Evolutionary conservation across 2,329 filamentous ascomycete species (phyloP).

Genomic region (Aulographum hederae): DNA sequence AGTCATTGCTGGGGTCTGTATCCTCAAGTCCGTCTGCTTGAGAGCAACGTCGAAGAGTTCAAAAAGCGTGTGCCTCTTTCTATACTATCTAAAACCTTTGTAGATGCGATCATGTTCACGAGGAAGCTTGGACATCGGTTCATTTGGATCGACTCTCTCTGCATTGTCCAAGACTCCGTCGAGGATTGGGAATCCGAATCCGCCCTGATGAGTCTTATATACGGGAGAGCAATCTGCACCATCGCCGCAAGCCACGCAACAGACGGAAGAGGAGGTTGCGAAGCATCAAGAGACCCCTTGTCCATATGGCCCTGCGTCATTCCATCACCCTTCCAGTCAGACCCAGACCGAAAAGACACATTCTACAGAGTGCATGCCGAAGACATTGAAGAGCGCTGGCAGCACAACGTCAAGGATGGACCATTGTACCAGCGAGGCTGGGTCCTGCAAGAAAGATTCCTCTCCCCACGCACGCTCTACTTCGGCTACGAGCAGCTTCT

Average conservation of each 20-base stretch:
- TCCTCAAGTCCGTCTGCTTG: neutral
- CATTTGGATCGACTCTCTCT: neutral
- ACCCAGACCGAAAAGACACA: too few species aligned
- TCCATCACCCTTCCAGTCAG: too few species aligned
- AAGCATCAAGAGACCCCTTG: too few species aligned
- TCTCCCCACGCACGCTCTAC: neutral
- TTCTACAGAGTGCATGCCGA: too few species aligned
- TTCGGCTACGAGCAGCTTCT: neutral
- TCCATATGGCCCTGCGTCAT: too few species aligned
- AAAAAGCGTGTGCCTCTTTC: neutral
- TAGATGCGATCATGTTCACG: neutral
- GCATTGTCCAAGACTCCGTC: neutral
- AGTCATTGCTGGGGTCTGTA: slow-evolving; percentile 2
- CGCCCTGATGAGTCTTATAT: neutral
- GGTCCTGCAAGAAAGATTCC: slow-evolving; percentile 1
- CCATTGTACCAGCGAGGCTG: neutral
- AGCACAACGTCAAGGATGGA: neutral
- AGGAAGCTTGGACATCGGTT: neutral
- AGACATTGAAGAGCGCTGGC: too few species aligned
- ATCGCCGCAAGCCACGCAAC: slow-evolving; percentile 1
- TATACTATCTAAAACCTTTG: neutral
- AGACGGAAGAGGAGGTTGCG: too few species aligned
- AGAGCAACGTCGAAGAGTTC: too few species aligned
- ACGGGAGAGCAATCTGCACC: neutral
- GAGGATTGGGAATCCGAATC: neutral